phyloP scores from a whole-genome alignment of 352 stramenopile species.

The Lagenidium giganteum region DNA sequence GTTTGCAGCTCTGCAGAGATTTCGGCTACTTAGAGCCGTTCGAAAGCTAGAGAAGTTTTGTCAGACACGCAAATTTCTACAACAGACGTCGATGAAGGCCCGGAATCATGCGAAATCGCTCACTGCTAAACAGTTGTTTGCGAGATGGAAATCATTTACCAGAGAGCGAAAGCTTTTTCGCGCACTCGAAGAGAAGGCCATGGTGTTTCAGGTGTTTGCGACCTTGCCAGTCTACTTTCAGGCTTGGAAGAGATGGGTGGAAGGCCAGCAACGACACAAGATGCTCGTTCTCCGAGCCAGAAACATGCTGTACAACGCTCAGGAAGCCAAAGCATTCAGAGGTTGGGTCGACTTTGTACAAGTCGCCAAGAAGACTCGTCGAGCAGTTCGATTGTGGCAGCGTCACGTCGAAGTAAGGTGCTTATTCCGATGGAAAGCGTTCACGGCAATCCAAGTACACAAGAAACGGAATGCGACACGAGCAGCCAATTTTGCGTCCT shows the following conservation, averaged over 20 bases:
- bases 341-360: conserved; percentile 18
- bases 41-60: conserved; percentile 21
- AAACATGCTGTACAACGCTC: conserved; percentile 25
- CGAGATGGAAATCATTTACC: conserved; percentile 24
- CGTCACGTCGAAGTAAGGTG: neutral
- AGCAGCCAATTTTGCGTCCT: neutral
- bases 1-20: too few species aligned
- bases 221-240: conserved; percentile 27
- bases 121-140: conserved; percentile 20
- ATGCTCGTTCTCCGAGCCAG: conserved; percentile 20
- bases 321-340: conserved; percentile 26
- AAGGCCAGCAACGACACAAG: conserved; percentile 4
- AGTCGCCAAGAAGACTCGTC: conserved; percentile 2
- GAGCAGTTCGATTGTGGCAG: conserved; percentile 7
- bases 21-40: too few species aligned
- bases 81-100: conserved; percentile 12
- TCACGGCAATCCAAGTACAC: neutral
- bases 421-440: conserved; percentile 8
- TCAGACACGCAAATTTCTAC: conserved; percentile 17
- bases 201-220: conserved; percentile 34
- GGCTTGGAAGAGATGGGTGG: conserved; percentile 22
- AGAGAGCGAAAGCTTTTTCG: conserved; percentile 3
- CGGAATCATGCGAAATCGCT: too few species aligned
- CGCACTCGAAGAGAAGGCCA: conserved; percentile 27
- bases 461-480: too few species aligned